These are phyloP conservation scores for Alternaria gaisen DNA, from an alignment of 2,329 filamentous ascomycete genomes.

Conservation along the genomic window DNA sequence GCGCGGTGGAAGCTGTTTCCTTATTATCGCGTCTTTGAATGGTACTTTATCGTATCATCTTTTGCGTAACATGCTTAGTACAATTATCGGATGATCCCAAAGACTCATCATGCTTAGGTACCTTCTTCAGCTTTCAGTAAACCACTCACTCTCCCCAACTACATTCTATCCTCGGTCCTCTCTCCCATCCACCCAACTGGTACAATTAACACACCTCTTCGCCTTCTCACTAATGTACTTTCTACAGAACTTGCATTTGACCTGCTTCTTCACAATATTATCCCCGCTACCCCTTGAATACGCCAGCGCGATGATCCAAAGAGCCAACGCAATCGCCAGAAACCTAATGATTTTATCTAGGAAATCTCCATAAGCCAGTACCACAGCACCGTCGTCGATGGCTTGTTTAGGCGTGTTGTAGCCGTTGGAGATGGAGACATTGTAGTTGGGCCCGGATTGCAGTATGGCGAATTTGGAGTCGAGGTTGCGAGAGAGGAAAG, in stretches of 20 bases:
- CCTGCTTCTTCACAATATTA: conserved; percentile 74
- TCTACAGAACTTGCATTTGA: conserved; percentile 74
- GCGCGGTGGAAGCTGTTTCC: not conserved
- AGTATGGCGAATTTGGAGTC: conserved; percentile 78
- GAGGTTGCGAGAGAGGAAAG: conserved; percentile 75
- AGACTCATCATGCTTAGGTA: not conserved
- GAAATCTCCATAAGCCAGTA: conserved; percentile 77
- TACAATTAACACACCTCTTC: conserved; percentile 64
- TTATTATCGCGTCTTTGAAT: not conserved
- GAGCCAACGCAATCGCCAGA: conserved; percentile 68
- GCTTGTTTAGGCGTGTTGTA: conserved; percentile 78
- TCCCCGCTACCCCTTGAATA: conserved; percentile 71
- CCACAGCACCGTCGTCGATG: conserved; percentile 73
- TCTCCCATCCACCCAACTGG: conserved; percentile 66
- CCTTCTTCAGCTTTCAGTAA: not conserved
- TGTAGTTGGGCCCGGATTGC: conserved; percentile 62
- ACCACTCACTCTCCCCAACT: not conserved
- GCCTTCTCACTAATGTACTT: conserved; percentile 71
- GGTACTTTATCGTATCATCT: not conserved
- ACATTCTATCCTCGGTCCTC: conserved; percentile 51
- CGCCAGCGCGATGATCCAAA: conserved; percentile 70
- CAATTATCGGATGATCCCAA: not conserved
- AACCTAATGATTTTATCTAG: conserved; percentile 73
- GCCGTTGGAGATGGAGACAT: conserved; percentile 55
- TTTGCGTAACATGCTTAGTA: not conserved